Base-by-base conservation (phyloP, 2,329 filamentous ascomycete species). In the Metarhizium guizhouense region DNA sequence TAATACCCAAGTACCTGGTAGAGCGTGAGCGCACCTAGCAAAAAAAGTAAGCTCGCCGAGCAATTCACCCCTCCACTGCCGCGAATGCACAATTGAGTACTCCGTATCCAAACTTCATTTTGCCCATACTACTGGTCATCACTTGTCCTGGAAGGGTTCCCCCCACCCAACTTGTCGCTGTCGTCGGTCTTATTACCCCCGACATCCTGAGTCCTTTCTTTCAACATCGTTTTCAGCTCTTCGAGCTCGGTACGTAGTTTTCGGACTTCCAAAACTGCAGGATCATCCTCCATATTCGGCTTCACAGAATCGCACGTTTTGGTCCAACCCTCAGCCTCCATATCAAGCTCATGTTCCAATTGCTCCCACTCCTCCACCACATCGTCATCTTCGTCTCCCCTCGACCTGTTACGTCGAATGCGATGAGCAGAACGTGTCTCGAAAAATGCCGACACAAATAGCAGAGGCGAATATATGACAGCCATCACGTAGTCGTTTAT, bases 291-390 rank as follows among this genome's bases (percentile, higher is more conserved):
- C 4, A 97, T 81, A 68, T 97, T 90, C 1, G 91, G 88, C 68
- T 84, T 88, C 25, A 83, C 86, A n/a, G 76, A 73, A 52, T 84
- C 78, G 3, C 96, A 91, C 55, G 80, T 85, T 76, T 94, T 90
- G 40, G 81, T 76, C 94, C 94, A 99, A 0, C 88, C 90, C 58
- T 93, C 88, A 0, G 81, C 77, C 65, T 95, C 89, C 64, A 95
- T 88, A 66, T 96, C 87, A 20, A 93, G 68, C 53, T 88, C 80
- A 6, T 76, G 76, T 8, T 77, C 72, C 66, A 93, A 76, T 68
- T 96, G 87, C 73, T 99, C 94, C 94, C 94, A 99, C 68, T 96
- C 93, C 66, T 97, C 88, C 8, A 87, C 74, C 1, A 84, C 84
- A 61, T 96, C 91, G 62, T 99, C 94, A 61, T 99, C 94, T 3